Evolutionary conservation across 768 basidiomycete species (phyloP), one percentile per base, ranked within the genome.

Genomic region (Amyloporia xantha): DNA sequence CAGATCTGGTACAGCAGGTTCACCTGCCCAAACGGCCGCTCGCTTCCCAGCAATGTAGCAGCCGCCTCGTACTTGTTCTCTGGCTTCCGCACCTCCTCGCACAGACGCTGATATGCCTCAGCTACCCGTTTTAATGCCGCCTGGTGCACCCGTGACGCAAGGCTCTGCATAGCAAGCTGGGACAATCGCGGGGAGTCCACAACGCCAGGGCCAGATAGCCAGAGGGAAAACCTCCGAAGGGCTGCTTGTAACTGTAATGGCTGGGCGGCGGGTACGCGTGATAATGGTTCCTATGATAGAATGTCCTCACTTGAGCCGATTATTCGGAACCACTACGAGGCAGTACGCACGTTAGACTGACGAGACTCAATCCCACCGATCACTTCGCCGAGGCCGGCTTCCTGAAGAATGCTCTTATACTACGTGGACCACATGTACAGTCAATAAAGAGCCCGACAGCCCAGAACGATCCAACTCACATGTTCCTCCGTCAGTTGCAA

Each of bases 11-110:
- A 78, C 54, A 91, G 63, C 56, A 86, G 64, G 59, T 77, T 76
- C 24, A 82, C 75, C 61, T 86, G 84, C 44, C 89, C 90, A 68
- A 91, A 91, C 17, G 89, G 89, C 64, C 89, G 66, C 68, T 88
- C 84, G 53, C 84, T 81, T 12, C 91, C 86, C 33, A 95, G 66
- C 49, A 95, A 63, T 19, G 92, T 93, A 51, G 82, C 76, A 13
- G 82, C 88, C n/a, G 93, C 94, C 68, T 97, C 93, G 60, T 97
- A 99, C 63, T 74, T 76, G 54, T 91, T 91, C 64, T 79, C 77
- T 36, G 81, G 76, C 47, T 78, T 80, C 60, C 78, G 76, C 13
- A 97, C 86, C 48, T 83, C 79, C 40, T 83, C 84, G 62, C 86
- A 93, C 2, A 97, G 68, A 53, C 71, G 61, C 7, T 70, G 74